Percentiles rank a stretch among this genome's conserved stretches.
These are phyloP conservation scores for Ophiostoma triangulosporum DNA, from an alignment of 2,329 filamentous ascomycete species.

Conservation along the genomic window DNA sequence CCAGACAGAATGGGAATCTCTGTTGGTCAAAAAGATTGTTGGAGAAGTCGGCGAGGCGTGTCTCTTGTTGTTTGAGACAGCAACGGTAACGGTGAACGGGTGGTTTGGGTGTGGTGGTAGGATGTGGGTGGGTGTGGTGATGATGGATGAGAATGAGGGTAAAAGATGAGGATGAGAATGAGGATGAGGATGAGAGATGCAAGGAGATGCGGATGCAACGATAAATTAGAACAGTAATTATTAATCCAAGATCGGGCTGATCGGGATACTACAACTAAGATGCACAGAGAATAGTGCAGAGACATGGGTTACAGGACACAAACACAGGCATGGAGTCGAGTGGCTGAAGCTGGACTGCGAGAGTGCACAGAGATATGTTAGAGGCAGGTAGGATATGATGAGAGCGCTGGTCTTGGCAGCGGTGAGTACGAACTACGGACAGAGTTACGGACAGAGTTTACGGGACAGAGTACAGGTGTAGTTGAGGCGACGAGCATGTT, in stretches of 20 bases:
- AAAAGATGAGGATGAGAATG: neutral
- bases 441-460: no score
- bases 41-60: neutral
- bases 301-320: slow-evolving; percentile 2
- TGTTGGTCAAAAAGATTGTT: neutral
- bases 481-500: no score
- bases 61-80: slow-evolving; percentile 1
- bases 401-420: neutral
- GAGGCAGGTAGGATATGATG: neutral
- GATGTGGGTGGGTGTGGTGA: neutral
- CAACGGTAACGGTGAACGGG: neutral
- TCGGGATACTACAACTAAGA: no score
- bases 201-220: no score
- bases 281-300: neutral
- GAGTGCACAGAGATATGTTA: neutral
- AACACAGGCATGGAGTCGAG: slow-evolving; percentile 7
- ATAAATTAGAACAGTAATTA: no score
- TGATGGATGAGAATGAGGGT: neutral
- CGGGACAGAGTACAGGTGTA: no score
- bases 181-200: neutral
- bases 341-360: slow-evolving; percentile 2
- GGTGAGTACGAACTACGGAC: neutral
- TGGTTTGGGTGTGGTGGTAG: neutral
- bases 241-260: no score
- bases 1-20: neutral